Conservation (phyloP, 106 monocot genomes). For the Allium cepa region DNA sequence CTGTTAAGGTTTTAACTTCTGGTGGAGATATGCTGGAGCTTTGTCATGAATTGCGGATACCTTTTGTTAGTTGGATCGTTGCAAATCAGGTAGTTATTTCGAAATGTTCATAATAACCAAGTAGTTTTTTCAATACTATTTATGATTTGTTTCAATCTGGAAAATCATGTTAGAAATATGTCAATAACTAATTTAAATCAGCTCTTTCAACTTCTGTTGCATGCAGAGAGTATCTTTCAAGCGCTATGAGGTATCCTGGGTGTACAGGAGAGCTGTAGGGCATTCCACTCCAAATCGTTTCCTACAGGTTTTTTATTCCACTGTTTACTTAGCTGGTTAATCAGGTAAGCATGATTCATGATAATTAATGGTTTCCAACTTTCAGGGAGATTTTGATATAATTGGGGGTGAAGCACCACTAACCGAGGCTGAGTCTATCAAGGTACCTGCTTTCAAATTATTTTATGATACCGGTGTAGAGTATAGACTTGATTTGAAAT, state of each 20-base stretch:
- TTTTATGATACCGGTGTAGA: too few relatives aligned
- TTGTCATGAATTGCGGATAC: constrained; percentile 75
- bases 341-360: too few relatives aligned
- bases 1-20: constrained; percentile 66
- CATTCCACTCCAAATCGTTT: constrained; percentile 79
- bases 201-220: constrained; percentile 1
- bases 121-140: background rate
- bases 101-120: background rate
- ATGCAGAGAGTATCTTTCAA: constrained; percentile 68
- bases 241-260: constrained; percentile 82
- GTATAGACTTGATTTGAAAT: too few relatives aligned
- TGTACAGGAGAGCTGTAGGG: constrained; percentile 73
- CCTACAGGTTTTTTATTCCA: constrained; percentile 47
- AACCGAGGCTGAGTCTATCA: constrained; percentile 70
- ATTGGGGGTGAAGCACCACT: constrained; percentile 70
- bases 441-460: constrained; percentile 34
- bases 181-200: background rate
- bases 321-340: background rate
- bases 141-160: background rate
- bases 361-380: too few relatives aligned
- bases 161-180: background rate
- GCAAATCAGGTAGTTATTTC: constrained; percentile 52
- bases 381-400: constrained; percentile 96
- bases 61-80: constrained; percentile 72
- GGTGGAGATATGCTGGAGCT: constrained; percentile 95